Percentiles rank a stretch among this genome's conserved stretches.
Evolutionary conservation across 2,329 filamentous ascomycete genomes (phyloP).

Genomic region (Teratosphaeriaceae sp.): DNA sequence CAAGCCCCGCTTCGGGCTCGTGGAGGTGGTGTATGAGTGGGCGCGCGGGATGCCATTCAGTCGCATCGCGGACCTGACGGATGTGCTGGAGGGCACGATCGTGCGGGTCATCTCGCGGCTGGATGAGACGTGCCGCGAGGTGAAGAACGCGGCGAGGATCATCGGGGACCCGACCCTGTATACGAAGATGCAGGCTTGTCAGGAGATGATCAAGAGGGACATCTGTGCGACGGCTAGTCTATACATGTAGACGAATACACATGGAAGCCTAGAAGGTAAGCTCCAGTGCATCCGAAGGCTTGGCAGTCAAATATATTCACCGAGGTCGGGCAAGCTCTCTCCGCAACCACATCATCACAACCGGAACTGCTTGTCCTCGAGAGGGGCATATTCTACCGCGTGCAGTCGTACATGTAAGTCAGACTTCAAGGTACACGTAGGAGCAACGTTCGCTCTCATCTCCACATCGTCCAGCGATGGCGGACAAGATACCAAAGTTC

Average conservation of each 20-base stretch:
- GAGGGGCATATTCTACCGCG: too few relatives aligned
- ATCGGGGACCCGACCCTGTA: conserved; percentile 92
- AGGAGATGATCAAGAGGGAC: conserved; percentile 96
- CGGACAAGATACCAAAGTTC: conserved; percentile 38
- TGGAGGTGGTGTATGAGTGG: conserved; percentile 99
- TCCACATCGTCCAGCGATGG: too few relatives aligned
- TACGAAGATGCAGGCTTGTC: conserved; percentile 92
- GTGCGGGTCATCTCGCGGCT: conserved; percentile 88
- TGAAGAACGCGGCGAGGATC: conserved; percentile 92
- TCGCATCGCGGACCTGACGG: conserved; percentile 91
- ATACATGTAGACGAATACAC: too few relatives aligned
- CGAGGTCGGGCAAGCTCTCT: too few relatives aligned
- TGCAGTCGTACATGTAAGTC: too few relatives aligned
- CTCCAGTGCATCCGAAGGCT: too few relatives aligned
- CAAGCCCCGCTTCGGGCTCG: conserved; percentile 80
- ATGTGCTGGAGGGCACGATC: conserved; percentile 95
- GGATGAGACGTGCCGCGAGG: conserved; percentile 94
- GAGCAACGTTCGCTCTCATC: too few relatives aligned
- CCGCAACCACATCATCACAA: too few relatives aligned
- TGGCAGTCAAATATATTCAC: too few relatives aligned
- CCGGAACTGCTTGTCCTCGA: too few relatives aligned
- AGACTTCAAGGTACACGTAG: too few relatives aligned
- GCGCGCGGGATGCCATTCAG: conserved; percentile 97
- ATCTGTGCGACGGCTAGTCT: conserved; percentile 84
- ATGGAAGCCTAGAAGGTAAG: too few relatives aligned